Base-by-base conservation (phyloP, 129 eudicot genomes). In the Flaveria robusta region DNA sequence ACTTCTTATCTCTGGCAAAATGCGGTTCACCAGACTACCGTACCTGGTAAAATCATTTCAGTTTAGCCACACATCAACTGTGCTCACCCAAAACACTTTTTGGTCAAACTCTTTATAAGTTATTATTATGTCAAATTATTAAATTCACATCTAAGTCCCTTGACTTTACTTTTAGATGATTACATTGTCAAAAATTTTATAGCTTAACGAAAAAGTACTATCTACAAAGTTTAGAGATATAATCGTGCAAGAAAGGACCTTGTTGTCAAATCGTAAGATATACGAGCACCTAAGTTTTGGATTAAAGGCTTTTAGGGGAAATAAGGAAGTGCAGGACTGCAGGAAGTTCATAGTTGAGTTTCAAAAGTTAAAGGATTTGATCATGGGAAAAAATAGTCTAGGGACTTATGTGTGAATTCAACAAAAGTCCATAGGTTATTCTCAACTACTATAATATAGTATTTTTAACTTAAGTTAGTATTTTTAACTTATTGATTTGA, bases 1-100 rank as follows among this genome's bases (percentile, higher is more conserved):
- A 66, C 76, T 74, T 0, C 84, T 88, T 63, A 85, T 88, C 81
- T 88, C 98, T 0, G 96, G 96, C 51, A 92, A 66, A 12, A 88
- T 74, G 3, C 89, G 92, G 13, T 83, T 81, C 59, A 86, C 77
- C 77, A 92, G 82, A 62, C 74, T 62, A 23, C 47, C 39, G 46
- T 81, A 86, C 96, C 98, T 89, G 87, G 20, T 78, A 70, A 9
- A 60, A 47, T 3, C 14, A 63, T 26, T 47, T 49, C 46, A 22
- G 42, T 11, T 79, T 71, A 78, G 72, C 43, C 54, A 31, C 39
- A 55, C 13, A 14, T 77, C 14, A 54, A 24, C 47, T 37, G 20
- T 26, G 66, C 5, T 52, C 4, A 5, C 15, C 43, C 42, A 22
- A 12, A 66, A 54, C 39, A 29, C 37, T 70, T 29, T 52, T n/a